phyloP scores from a whole-genome alignment of 306 rosid genomes.

The Fragaria ananassa region DNA sequence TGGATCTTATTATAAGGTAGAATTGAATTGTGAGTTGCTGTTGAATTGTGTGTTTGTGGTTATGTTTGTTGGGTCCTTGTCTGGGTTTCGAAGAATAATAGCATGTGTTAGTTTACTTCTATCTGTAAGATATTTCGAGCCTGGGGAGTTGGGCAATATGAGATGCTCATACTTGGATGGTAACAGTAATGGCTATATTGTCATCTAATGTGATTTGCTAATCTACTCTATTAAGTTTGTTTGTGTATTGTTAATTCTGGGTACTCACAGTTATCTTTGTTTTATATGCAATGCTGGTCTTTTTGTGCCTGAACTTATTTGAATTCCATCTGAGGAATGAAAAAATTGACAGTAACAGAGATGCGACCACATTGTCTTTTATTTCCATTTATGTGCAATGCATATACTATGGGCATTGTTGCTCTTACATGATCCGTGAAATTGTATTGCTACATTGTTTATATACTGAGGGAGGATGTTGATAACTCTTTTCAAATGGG shows the following conservation, averaged over 20 bases:
- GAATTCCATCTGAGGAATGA: neutral
- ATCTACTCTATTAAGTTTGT: neutral
- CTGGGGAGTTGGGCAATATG: neutral
- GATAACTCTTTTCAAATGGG: neutral
- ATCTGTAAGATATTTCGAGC: neutral
- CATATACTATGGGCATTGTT: neutral
- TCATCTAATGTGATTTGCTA: neutral
- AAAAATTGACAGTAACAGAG: neutral
- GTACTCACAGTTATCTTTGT: neutral
- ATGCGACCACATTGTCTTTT: neutral
- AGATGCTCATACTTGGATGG: neutral
- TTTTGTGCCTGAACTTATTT: neutral
- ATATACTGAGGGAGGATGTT: neutral
- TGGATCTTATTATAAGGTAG: neutral
- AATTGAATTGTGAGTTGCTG: neutral
- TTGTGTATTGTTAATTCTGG: neutral
- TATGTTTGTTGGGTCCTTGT: neutral
- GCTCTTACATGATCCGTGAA: neutral
- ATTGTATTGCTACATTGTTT: neutral
- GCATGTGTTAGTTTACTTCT: neutral
- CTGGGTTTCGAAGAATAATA: neutral
- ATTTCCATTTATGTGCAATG: neutral
- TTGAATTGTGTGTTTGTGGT: neutral
- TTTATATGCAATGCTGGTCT: neutral
- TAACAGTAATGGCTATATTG: neutral